Base-by-base conservation (phyloP, 768 basidiomycete genomes). In the Agaricus blazei region DNA sequence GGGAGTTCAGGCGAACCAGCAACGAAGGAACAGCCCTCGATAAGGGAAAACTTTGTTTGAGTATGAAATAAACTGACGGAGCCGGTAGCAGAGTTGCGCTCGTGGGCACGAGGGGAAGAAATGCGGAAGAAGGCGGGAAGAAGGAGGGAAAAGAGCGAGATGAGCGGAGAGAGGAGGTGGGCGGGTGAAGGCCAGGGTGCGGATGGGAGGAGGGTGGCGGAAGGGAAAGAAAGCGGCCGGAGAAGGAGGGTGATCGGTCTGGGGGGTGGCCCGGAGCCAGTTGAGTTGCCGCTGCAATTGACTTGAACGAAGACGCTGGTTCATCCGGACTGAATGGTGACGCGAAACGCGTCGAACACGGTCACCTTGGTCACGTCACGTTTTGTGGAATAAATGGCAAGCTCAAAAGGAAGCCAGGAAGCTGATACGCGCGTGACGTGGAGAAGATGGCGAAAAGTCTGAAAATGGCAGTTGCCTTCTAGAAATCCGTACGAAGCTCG, bases 401-500 rank as follows among this genome's bases (percentile, higher is more conserved):
- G 27, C 47, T 58, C 34, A 34, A 56, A 61, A 55, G 54, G 46
- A 55, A 48, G 46, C 38, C 40, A 47, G 46, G 54, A 55, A 55
- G 54, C 31, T 50, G 54, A 50, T 49, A 24, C n/a, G 41, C 48
- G 54, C 47, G 54, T 56, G 54, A 56, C 54, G 27, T 44, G 48
- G 44, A 54, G 44, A 54, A 47, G 26, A 27, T 44, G 48, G 44
- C 37, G 43, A 54, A 47, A 15, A 27, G 52, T 8, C 8, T 48
- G 19, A 56, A 56, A 50, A 26, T 56, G 58, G 56, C 15, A 46
- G 47, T n/a, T 43, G 52, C 58, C 58, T 68, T 71, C 66, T 67
- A 58, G 70, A 70, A 67, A 59, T 61, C 66, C 60, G 58, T 58
- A 69, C 65, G 63, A 62, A 62, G 62, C 56, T 62, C 60, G 59